Percentiles rank a stretch among this genome's conserved stretches.
Evolutionary conservation across 805 yeast genomes (phyloP).

Genomic region (Metschnikowia sp.): DNA sequence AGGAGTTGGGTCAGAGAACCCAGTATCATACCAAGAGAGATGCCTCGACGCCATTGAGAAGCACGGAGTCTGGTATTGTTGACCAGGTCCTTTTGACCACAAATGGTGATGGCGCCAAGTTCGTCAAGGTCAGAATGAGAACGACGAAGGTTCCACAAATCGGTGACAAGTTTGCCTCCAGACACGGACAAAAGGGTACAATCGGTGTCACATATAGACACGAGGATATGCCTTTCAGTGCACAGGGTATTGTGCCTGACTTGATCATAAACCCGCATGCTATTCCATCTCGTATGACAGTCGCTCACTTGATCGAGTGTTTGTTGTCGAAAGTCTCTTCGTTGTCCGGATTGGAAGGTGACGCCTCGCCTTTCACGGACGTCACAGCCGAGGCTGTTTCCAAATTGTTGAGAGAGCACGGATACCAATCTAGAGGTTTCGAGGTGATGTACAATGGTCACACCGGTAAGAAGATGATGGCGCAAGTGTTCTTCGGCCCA

Average conservation of each 20-base stretch:
- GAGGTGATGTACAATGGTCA: slow-evolving; percentile 99
- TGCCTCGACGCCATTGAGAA: slow-evolving; percentile 95
- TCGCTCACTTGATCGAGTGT: slow-evolving; percentile 98
- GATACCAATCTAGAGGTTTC: slow-evolving; percentile 97
- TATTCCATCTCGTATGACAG: slow-evolving; percentile 99
- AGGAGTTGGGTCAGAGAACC: slow-evolving; percentile 97
- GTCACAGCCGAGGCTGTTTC: slow-evolving; percentile 98
- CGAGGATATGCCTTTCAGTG: slow-evolving; percentile 97
- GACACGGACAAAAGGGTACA: slow-evolving; percentile 99
- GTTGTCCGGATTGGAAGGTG: slow-evolving; percentile 95
- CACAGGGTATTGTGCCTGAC: slow-evolving; percentile 96
- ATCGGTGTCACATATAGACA: slow-evolving; percentile 98
- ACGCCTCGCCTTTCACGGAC: slow-evolving; percentile 98
- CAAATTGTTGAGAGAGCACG: slow-evolving; percentile 86
- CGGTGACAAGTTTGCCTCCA: slow-evolving; percentile 98
- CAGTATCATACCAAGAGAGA: slow-evolving; percentile 98
- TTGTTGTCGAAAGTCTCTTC: slow-evolving; percentile 92
- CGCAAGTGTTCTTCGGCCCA: slow-evolving; percentile 99
- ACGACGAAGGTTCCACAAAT: slow-evolving; percentile 98
- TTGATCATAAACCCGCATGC: slow-evolving; percentile 98
- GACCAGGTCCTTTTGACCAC: slow-evolving; percentile 97
- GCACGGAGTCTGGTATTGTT: slow-evolving; percentile 97
- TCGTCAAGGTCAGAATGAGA: slow-evolving; percentile 98
- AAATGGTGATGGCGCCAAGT: slow-evolving; percentile 96
- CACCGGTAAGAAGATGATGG: slow-evolving; percentile 96